Percentiles rank a stretch among this genome's conserved stretches.
phyloP scores from a whole-genome alignment of 768 basidiomycete species.

The Candolleomyces efflorescens region DNA sequence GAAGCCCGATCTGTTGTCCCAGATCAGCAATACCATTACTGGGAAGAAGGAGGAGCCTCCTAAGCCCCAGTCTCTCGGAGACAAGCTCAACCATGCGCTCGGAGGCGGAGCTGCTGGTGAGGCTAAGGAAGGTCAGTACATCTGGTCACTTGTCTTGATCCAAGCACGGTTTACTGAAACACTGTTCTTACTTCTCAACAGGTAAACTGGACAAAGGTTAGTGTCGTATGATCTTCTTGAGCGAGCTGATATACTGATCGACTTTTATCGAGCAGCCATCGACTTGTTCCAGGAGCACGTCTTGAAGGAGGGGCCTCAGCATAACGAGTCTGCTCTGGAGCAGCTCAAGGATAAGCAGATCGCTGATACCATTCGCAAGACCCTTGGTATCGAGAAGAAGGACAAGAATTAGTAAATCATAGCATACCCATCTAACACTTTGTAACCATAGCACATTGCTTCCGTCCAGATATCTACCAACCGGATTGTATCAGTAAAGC shows the following conservation, averaged over 20 bases:
- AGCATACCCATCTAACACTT: background rate
- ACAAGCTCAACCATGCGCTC: constrained; percentile 18
- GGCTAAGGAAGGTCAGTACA: constrained; percentile 17
- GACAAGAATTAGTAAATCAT: background rate
- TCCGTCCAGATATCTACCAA: background rate
- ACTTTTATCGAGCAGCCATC: constrained; percentile 22
- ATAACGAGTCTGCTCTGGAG: constrained; percentile 33
- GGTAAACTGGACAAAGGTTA: constrained; percentile 27
- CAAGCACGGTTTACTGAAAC: background rate
- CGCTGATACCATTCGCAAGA: constrained; percentile 25
- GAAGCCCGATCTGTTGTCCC: constrained; percentile 9
- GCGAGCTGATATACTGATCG: background rate
- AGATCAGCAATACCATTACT: constrained; percentile 8
- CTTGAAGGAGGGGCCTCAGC: constrained; percentile 31
- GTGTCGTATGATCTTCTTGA: background rate
- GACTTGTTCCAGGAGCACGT: constrained; percentile 40
- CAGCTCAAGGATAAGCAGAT: constrained; percentile 39
- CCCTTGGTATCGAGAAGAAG: background rate
- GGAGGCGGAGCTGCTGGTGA: constrained; percentile 22
- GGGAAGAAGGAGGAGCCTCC: constrained; percentile 12
- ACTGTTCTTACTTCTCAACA: background rate
- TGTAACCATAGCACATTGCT: background rate
- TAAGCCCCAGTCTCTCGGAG: constrained; percentile 10
- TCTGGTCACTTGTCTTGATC: background rate
- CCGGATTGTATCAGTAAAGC: constrained; percentile 18